Conservation (phyloP, 352 stramenopile species). For the Plasmopara viticola region DNA sequence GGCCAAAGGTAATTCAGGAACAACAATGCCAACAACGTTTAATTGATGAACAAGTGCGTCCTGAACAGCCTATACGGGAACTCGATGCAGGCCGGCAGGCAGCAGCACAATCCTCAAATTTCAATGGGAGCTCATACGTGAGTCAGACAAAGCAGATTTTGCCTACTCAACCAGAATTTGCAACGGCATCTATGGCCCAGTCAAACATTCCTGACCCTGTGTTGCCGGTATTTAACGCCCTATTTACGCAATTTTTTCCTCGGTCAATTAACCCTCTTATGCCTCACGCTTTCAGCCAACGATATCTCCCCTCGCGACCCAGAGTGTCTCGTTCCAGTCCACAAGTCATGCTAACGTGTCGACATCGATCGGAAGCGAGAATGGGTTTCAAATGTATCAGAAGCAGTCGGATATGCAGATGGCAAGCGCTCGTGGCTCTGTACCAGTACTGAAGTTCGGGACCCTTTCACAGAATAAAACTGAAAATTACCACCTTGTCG, state of each 20-base stretch:
- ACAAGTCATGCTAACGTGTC: constrained; percentile 1
- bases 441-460: constrained; percentile 15
- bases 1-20: constrained; percentile 6
- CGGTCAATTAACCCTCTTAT: constrained; percentile 10
- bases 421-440: background rate
- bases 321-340: constrained; percentile 4
- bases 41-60: constrained; percentile 14
- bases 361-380: constrained; percentile 7
- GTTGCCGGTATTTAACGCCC: constrained; percentile 4
- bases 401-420: background rate
- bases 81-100: constrained; percentile 11
- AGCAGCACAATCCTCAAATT: constrained; percentile 9
- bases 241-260: constrained; percentile 12
- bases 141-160: constrained; percentile 22
- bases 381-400: constrained; percentile 13
- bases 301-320: constrained; percentile 5
- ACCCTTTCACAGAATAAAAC: constrained; percentile 18
- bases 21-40: constrained; percentile 14
- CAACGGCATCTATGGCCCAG: constrained; percentile 10
- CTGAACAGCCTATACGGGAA: constrained; percentile 12
- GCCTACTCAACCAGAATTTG: constrained; percentile 12
- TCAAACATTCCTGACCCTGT: constrained; percentile 12
- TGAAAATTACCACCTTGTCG: constrained; percentile 16
- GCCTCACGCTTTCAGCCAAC: constrained; percentile 10
- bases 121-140: constrained; percentile 12